Base-by-base conservation (phyloP, 2,329 filamentous ascomycete species). In the Colletotrichum kahawae region DNA sequence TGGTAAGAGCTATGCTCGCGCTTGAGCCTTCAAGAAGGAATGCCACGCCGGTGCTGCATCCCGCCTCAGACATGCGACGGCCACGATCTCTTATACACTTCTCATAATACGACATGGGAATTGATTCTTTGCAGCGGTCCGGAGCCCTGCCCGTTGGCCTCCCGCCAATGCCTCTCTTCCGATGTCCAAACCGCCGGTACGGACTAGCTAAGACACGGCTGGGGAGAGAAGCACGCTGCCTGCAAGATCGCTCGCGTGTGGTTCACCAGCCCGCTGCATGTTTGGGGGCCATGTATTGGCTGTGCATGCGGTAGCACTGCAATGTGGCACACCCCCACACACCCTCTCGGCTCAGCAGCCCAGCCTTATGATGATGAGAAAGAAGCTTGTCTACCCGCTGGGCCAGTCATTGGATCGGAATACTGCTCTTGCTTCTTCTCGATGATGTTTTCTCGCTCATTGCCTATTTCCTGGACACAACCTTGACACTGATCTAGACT, bases 211-310 rank as follows among this genome's bases (percentile, higher is more conserved):
- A 54, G 27, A 51, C 31, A 57, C 34, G 51, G 65, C 54, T 59
- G 29, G 65, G 24, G 24, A 18, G 34, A 66, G 51, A 70, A 31
- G 51, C 33, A 62, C 38, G 48, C 67, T 27, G 31, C 57, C 57
- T 59, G 51, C 51, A 71, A 72, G 67, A 60, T 64, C 48, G 64
- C 48, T 67, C 65, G 18, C 12, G 38, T 74, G 60, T 51, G 27
- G 34, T 21, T 64, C 38, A 21, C 51, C n/a, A 29, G 48, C 67
- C 59, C 16, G 12, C 21, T 74, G 67, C 60, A 71, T 12, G 16
- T 38, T 75, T 75, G 72, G 62, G 63, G 38, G 54, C 63, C 43
- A 62, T 27, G 65, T 21, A 54, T 71, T 38, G 48, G 67, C 48
- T 74, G 51, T 71, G 60, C 33, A 54, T 21, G 51, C 60, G 31